Percentiles rank a stretch among this genome's conserved stretches.
Conservation (phyloP, 2,329 filamentous ascomycete species). For the Alternaria burnsii region DNA sequence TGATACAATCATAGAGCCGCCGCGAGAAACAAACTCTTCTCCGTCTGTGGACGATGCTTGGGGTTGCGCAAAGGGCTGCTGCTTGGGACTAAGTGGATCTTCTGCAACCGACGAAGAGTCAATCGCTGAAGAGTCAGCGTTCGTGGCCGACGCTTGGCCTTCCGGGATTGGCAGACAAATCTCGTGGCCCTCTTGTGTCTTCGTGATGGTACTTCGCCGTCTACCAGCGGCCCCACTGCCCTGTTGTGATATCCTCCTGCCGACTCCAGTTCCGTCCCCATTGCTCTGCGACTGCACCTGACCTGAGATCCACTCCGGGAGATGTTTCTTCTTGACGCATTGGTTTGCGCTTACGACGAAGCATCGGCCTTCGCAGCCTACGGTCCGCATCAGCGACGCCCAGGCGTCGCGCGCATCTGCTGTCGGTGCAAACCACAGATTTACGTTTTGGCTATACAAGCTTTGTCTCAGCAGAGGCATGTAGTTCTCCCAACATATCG, state of each 20-base stretch:
- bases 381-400: slow-evolving; percentile 81
- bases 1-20: slow-evolving; percentile 83
- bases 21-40: slow-evolving; percentile 70
- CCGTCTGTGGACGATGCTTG: slow-evolving; percentile 18
- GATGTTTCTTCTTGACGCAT: slow-evolving; percentile 69
- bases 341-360: slow-evolving; percentile 90
- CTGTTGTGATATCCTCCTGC: slow-evolving; percentile 12
- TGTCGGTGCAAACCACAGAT: slow-evolving; percentile 89
- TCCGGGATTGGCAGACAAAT: slow-evolving; percentile 54
- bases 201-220: slow-evolving; percentile 52
- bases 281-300: slow-evolving; percentile 7
- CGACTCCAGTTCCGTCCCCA: slow-evolving; percentile 10
- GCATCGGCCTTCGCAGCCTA: slow-evolving; percentile 81
- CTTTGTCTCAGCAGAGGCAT: slow-evolving; percentile 88
- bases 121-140: slow-evolving; percentile 35
- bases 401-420: slow-evolving; percentile 86
- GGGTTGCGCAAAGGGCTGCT: slow-evolving; percentile 18
- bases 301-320: slow-evolving; percentile 65
- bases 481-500: slow-evolving; percentile 97
- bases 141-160: slow-evolving; percentile 10
- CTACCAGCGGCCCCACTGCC: slow-evolving; percentile 26
- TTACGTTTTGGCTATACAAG: slow-evolving; percentile 89
- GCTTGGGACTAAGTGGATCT: slow-evolving; percentile 26
- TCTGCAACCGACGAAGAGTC: slow-evolving; percentile 25
- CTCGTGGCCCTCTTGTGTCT: slow-evolving; percentile 55